phyloP scores from a whole-genome alignment of 139 green algal species.

The Tetradesmus obliquus region DNA sequence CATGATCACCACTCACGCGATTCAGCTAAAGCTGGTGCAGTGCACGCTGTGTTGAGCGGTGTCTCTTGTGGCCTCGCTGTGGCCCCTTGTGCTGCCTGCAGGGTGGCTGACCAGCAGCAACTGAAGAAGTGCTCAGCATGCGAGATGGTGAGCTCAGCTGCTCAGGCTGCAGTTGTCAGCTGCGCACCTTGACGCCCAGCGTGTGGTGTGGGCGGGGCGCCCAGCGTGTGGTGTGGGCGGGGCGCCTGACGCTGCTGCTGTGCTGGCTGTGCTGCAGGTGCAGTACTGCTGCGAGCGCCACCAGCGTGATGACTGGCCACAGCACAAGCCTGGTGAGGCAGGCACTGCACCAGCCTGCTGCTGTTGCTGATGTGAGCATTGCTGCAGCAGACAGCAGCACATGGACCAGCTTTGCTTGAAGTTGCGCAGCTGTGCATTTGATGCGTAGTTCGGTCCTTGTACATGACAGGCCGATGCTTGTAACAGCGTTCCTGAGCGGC shows the following conservation, averaged over 20 bases:
- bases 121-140: slow-evolving; percentile 3
- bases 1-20: too few species aligned
- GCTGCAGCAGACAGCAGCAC: not conserved
- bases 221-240: not conserved
- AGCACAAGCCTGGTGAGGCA: slow-evolving; percentile 16
- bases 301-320: slow-evolving; percentile 16
- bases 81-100: not conserved
- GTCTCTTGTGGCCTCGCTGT: not conserved
- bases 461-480: too few species aligned
- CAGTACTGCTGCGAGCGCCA: slow-evolving; percentile 25
- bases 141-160: not conserved
- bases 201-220: not conserved
- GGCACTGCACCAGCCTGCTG: not conserved
- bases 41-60: too few species aligned
- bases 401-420: too few species aligned
- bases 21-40: too few species aligned
- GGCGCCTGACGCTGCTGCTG: not conserved
- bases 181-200: not conserved
- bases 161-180: not conserved
- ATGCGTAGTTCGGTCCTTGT: too few species aligned
- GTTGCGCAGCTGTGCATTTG: too few species aligned
- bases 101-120: not conserved
- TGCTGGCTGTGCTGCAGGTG: not conserved
- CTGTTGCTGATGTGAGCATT: not conserved
- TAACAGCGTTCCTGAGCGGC: too few species aligned